These are phyloP conservation scores for Solanum ossicruentum DNA, from an alignment of 257 asterid species.

Conservation along the genomic window DNA sequence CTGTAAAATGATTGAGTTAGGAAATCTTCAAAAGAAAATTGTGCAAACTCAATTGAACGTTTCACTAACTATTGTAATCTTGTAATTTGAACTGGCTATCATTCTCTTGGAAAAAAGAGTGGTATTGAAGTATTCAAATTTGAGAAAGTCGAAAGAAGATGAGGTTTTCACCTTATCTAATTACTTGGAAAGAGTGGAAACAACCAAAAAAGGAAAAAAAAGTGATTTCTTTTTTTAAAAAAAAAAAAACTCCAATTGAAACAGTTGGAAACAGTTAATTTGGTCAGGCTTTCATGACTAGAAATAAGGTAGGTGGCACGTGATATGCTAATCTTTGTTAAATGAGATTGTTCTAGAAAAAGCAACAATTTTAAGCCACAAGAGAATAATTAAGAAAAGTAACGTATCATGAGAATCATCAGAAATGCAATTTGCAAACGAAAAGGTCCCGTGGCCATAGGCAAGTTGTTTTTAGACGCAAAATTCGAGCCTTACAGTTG, in stretches of 20 bases:
- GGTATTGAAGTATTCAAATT: neutral
- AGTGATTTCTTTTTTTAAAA: too few relatives aligned
- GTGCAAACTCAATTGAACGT: neutral
- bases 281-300: neutral
- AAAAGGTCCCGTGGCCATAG: neutral
- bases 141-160: neutral
- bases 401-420: neutral
- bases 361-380: neutral
- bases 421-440: neutral
- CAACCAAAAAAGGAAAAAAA: neutral
- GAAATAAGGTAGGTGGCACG: neutral
- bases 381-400: neutral
- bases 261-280: neutral
- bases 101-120: neutral
- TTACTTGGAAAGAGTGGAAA: neutral
- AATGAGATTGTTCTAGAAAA: neutral
- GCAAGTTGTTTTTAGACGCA: neutral
- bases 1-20: neutral
- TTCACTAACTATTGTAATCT: neutral
- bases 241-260: neutral
- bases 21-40: neutral
- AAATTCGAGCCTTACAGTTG: neutral
- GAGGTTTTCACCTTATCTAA: neutral
- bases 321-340: neutral
- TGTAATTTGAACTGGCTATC: neutral